Percentiles rank a stretch among this genome's conserved stretches.
Evolutionary conservation across 2,329 filamentous ascomycete genomes (phyloP).

Genomic region (Fusarium nurragi): DNA sequence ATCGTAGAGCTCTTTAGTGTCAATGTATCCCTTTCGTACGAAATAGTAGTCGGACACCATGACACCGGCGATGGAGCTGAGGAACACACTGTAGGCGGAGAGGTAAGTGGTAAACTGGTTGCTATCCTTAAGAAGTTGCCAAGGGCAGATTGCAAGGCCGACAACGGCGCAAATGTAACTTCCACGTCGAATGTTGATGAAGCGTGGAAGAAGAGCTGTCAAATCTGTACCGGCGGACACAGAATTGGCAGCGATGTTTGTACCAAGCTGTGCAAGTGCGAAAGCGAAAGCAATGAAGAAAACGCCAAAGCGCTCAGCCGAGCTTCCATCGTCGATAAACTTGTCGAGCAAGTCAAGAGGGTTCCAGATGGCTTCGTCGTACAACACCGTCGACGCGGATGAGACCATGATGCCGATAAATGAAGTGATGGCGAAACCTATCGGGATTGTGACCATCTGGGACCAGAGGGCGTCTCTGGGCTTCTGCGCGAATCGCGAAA

Average conservation of each 20-base stretch:
- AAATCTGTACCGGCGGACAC: constrained; percentile 85
- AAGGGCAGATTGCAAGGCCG: constrained; percentile 87
- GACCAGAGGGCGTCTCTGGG: constrained; percentile 82
- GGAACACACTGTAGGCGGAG: constrained; percentile 90
- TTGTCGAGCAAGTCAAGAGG: constrained; percentile 72
- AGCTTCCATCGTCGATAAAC: constrained; percentile 75
- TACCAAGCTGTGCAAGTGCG: constrained; percentile 82
- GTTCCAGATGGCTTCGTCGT: constrained; percentile 75
- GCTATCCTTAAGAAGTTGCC: constrained; percentile 76
- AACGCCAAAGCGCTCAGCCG: constrained; percentile 76
- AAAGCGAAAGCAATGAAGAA: constrained; percentile 78
- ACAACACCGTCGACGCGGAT: constrained; percentile 75
- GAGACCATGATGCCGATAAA: constrained; percentile 86
- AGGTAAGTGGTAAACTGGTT: constrained; percentile 94
- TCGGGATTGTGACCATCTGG: constrained; percentile 78
- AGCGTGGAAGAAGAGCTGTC: constrained; percentile 81
- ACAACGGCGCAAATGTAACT: constrained; percentile 85
- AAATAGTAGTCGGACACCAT: constrained; percentile 89
- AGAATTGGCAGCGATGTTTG: constrained; percentile 88
- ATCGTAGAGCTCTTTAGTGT: constrained; percentile 82
- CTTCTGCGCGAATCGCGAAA: constrained; percentile 81
- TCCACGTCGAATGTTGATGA: constrained; percentile 84
- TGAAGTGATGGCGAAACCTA: constrained; percentile 79
- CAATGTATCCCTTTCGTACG: constrained; percentile 82
- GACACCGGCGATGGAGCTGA: constrained; percentile 93